Evolutionary conservation across 805 yeast species (phyloP), one percentile per base, ranked within the genome.

Genomic region (Kregervanrija delftensis): DNA sequence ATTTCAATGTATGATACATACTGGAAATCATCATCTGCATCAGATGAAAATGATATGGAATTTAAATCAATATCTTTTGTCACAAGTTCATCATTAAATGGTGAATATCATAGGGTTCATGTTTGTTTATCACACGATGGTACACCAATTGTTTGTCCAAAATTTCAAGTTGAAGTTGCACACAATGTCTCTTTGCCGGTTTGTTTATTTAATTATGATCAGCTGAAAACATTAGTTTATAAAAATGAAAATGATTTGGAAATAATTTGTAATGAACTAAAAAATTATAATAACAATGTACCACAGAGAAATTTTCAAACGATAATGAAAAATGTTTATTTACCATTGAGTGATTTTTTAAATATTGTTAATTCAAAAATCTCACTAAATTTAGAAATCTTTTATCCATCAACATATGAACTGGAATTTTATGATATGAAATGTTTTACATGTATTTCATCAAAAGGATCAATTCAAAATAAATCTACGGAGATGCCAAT

Each of bases 1-100:
- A 84, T 95, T 37, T 82, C 95, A 10, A 87, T 88, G 66, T 89
- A 86, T 60, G 97, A 90, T 58, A 91, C 98, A 0, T 91, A 91
- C 65, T 91, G 99, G 99, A 93, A 90, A 64, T 83, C 96, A 1
- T 86, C 96, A 0, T 76, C 83, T 38, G 77, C 60, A 8, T 55
- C 59, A 1, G 57, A 53, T 28, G 51, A 49, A 17, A 44, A 42
- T 35, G 45, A 44, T 10, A 36, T 46, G 14, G 49, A 50, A 16
- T 52, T 58, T 15, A 57, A 60, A 31, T 58, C 64, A 16, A 72
- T 82, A 35, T 81, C 93, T 11, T 79, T 87, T 58, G 95, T 91
- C 12, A 90, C 97, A 0, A 89, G 96, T 0, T 88, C 96, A 0
- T 89, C 97, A 1, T 68, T 93, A 43, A 76, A 81, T 17, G 98